These are phyloP conservation scores for Aspergillus aculeatinus DNA, from an alignment of 2,329 filamentous ascomycete species.

Conservation along the genomic window DNA sequence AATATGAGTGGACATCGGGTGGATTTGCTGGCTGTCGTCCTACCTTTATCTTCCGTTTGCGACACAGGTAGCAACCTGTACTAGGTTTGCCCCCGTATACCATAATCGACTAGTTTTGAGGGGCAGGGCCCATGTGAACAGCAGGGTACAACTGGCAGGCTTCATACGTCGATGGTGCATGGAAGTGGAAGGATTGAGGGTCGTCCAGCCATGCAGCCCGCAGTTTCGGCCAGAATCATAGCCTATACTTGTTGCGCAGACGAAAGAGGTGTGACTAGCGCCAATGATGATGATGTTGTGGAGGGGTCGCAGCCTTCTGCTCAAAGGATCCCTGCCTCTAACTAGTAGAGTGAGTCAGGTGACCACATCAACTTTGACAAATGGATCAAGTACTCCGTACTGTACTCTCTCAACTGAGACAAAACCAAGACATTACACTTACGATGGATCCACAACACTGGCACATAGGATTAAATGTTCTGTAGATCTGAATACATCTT, in stretches of 20 bases:
- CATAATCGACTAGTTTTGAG: slow-evolving; percentile 27
- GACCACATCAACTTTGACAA: neutral
- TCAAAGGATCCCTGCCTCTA: neutral
- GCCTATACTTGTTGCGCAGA: neutral
- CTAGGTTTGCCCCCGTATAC: slow-evolving; percentile 44
- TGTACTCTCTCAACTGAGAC: no score
- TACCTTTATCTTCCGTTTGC: slow-evolving; percentile 43
- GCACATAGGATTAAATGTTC: slow-evolving; percentile 2
- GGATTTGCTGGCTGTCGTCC: slow-evolving; percentile 9
- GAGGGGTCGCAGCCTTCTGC: neutral
- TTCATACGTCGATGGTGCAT: neutral
- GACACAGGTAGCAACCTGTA: slow-evolving; percentile 42
- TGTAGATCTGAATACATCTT: slow-evolving; percentile 18
- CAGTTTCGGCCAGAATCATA: neutral
- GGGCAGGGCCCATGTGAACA: neutral
- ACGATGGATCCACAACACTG: no score
- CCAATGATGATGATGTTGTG: neutral
- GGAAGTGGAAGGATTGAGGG: neutral
- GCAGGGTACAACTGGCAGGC: neutral
- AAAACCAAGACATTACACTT: neutral
- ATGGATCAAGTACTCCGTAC: no score
- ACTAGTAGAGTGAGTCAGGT: slow-evolving; percentile 3
- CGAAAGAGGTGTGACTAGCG: neutral
- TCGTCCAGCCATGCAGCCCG: neutral
- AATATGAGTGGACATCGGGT: neutral